Base-by-base conservation (phyloP, 305 asterid species). In the Fraxinus albicans region DNA sequence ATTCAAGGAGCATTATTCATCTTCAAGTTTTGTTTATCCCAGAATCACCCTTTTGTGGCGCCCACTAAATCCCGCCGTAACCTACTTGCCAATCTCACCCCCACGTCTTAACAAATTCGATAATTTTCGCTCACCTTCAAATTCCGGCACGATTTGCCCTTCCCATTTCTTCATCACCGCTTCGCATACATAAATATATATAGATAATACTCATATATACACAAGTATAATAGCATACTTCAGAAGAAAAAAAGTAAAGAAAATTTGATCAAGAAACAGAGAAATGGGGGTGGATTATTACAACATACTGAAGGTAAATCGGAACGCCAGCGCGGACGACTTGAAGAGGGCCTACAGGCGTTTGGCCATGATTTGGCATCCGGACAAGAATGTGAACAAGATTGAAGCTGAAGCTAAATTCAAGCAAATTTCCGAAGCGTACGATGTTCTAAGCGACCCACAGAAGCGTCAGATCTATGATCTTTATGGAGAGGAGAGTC, bases 381-480 rank as follows among this genome's bases (percentile, higher is more conserved):
- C 99, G 6, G 99, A 96, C 87, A 96, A 96, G 90, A 96, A 96
- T 73, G 80, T 44, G 81, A 93, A 90, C 84, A 94, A 94, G 84
- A 87, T 81, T 2, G 98, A 96, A 84, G 90, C 99, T 3, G 99
- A 96, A 85, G 92, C 97, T 76, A 96, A 96, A 80, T 94, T 96
- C 93, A 96, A 96, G 90, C 98, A 90, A 83, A 90, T 96, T 60
- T 96, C 99, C 2, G 99, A 96, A 76, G 99, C 99, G 3, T 96
- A 94, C 81, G 99, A 96, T 44, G 99, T 96, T 10, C 82, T 96
- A 10, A 96, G 99, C 90, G 99, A 96, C 85, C 97, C 97, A 17
- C 95, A 90, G 84, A 96, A 96, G 93, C 99, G 99, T 38, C 99
- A 94, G 97, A 94, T 96, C 95, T 96, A 96, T 89, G 98, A 96